Evolutionary conservation across 805 yeast genomes (phyloP), one percentile per base, ranked within the genome.

Genomic region (Metschnikowia vanudenii): DNA sequence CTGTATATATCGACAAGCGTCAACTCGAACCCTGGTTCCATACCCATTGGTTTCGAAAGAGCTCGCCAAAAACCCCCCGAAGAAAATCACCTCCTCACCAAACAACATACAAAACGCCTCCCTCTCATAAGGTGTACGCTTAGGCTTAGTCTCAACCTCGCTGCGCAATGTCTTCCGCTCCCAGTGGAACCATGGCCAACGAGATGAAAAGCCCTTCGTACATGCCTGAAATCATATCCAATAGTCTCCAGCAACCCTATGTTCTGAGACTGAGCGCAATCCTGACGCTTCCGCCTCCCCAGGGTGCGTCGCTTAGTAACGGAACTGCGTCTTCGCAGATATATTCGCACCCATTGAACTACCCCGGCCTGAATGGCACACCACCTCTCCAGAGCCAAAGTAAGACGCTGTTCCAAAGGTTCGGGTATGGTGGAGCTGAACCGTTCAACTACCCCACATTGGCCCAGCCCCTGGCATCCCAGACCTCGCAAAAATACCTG

Each of bases 221-320:
- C 13, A 11, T 28, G 9, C 26, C 13, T 31, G 47, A 39, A 1
- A 29, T 16, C 24, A 29, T 39, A 18, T n/a, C 10, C 14, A 3
- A 28, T 9, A 9, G 26, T 20, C 31, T 33, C 8, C 47, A 43
- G 30, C 43, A 38, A 11, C 47, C 39, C 16, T 44, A 39, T 28
- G 43, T 31, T 14, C 47, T 44, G 47, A 43, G 47, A 11, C 43
- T 39, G 43, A 34, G 33, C 12, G 14, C 35, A 6, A 30, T 40
- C 14, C 49, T 32, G 49, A 40, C 49, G n/a, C 49, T 45, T 24
- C 49, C 49, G 18, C 49, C 45, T 7, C 49, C 49, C 6, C 44
- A 40, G 19, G 30, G 30, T 17, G 36, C 34, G 30, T 16, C 39
- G n/a, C 8, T 29, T 28, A 13, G 24, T 9, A 32, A 14, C 19